A percentile compares a stretch with the other conserved stretches of the same genome.
phyloP scores from a whole-genome alignment of 2,329 filamentous ascomycete genomes.

The Ascosphaera apis region DNA sequence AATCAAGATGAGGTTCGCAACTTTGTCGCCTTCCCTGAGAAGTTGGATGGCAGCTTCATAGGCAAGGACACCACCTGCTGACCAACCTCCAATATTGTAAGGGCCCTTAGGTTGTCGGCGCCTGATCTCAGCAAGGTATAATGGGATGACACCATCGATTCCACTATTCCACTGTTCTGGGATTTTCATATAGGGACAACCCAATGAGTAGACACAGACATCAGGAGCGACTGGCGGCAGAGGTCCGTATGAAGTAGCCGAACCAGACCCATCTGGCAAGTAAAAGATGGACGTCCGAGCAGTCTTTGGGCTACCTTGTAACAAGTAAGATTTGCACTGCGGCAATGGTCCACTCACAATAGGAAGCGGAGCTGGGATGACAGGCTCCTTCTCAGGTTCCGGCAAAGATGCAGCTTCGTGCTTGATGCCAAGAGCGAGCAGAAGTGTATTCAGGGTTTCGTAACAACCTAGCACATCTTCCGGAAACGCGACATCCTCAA shows the following conservation, averaged over 20 bases:
- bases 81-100: slow-evolving; percentile 32
- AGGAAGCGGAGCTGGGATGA: slow-evolving; percentile 9
- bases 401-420: neutral
- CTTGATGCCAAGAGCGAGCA: neutral
- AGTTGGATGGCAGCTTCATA: slow-evolving; percentile 28
- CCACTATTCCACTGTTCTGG: slow-evolving; percentile 42
- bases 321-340: slow-evolving; percentile 5
- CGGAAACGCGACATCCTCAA: slow-evolving; percentile 5
- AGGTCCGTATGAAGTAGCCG: slow-evolving; percentile 19
- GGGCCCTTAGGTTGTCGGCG: slow-evolving; percentile 43
- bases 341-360: neutral
- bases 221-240: slow-evolving; percentile 21
- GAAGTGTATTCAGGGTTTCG: neutral
- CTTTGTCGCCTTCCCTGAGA: slow-evolving; percentile 24
- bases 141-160: slow-evolving; percentile 39
- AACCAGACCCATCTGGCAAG: slow-evolving; percentile 27
- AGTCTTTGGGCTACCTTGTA: slow-evolving; percentile 23
- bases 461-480: neutral
- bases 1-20: slow-evolving; percentile 28
- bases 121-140: slow-evolving; percentile 47
- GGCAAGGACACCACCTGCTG: slow-evolving; percentile 31
- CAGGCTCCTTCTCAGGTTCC: neutral
- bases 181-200: slow-evolving; percentile 49
- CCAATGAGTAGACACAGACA: slow-evolving; percentile 31
- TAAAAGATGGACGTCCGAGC: slow-evolving; percentile 16